Base-by-base conservation (phyloP, 176 grass and related monocot genomes). In the Oryza australiensis region DNA sequence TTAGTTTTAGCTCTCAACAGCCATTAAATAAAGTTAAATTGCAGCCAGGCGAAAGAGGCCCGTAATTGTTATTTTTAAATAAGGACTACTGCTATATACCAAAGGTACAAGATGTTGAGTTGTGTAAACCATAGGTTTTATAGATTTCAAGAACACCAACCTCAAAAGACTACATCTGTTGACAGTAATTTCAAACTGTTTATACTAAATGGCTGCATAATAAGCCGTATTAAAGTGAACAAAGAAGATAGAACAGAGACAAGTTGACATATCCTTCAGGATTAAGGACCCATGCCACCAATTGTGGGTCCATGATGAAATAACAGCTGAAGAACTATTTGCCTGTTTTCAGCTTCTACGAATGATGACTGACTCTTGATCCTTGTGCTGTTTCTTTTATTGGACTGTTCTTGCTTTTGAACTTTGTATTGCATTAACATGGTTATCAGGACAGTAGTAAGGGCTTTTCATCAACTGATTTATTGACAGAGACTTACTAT, bases 361-460 rank as follows among this genome's bases (percentile, higher is more conserved):
- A 15, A 40, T 34, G 41, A 71, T 64, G 51, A 70, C 35, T 77
- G 73, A 12, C 28, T 82, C 7, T 38, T 65, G 49, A 51, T n/a
- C 30, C 62, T 30, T 63, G 15, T 70, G 32, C 20, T 1, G 0
- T 55, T 57, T 78, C 59, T 28, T 78, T 14, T 38, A 76, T 35
- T 81, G 48, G 34, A 24, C 70, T 76, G 27, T 77, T 68, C 15
- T 80, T 59, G 16, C 28, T 79, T 10, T 68, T 14, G 12, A 14
- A 66, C 46, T 69, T 75, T 63, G 32, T 70, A 38, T 29, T 81
- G 18, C 82, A 73, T 32, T 73, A 41, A 70, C 51, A 73, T 80
- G 27, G 26, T 35, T 66, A 86, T 22, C 26, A 49, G n/a, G 24
- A 27, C 66, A 5, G 4, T 63, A 86, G 9, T 29, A 83, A 26